Base-by-base conservation (phyloP, 441 rosid genomes). In the Gossypium davidsonii region DNA sequence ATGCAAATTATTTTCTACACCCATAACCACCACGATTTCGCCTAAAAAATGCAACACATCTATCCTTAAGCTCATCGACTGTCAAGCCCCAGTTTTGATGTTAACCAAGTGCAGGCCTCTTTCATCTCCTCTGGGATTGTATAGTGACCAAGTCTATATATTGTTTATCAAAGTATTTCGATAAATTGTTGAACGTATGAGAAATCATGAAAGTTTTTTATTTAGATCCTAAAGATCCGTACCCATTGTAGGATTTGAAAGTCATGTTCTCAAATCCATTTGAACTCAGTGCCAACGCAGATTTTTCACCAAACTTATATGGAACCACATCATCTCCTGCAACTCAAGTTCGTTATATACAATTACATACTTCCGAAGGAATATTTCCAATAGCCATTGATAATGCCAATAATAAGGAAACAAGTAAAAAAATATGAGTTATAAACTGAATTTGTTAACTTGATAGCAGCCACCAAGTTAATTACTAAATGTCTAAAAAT, bases 241-340 rank as follows among this genome's bases (percentile, higher is more conserved):
- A 91, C 96, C 96, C 93, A 60, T 70, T 77, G 81, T 89, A 94
- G 44, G 93, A 69, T 81, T 88, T 92, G 83, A 94, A 92, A 31
- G 89, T 83, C 56, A 70, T 78, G 67, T 88, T 81, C 83, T 76
- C 79, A 79, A 94, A 92, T 61, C 97, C 94, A 28, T 83, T 76
- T 37, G 91, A 70, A 52, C 48, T 66, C 85, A 92, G 74, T 56
- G 85, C 80, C 49, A 51, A 76, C 0, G 96, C 88, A 69, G 97
- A 92, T 81, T 84, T 91, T 85, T 94, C 98, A 39, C 98, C 98
- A 79, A 87, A 90, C 77, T 87, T 90, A 83, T 83, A 84, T 2
- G 80, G 87, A 76, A 92, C 98, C 76, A 94, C 98, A 71, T 94
- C 97, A 75, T 94, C 98, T 75, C 75, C 98, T 94, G 82, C 62